Percentiles rank a stretch among this genome's conserved stretches.
Evolutionary conservation across 163 green algal species (phyloP).

Genomic region (Prototheca wickerhamii): DNA sequence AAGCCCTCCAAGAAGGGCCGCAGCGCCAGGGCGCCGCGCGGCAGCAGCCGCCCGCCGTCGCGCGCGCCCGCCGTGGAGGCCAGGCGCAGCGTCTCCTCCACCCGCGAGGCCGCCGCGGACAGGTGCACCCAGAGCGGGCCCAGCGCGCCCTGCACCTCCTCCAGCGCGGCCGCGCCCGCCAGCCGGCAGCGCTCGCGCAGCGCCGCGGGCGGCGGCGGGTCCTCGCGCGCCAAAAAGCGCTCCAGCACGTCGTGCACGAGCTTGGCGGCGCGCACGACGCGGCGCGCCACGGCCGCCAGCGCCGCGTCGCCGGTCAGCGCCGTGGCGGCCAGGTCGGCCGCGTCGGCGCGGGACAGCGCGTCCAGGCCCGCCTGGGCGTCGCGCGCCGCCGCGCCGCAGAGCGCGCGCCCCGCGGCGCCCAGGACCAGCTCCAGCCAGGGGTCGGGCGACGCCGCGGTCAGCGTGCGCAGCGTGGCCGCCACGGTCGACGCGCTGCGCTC

Average conservation of each 20-base stretch:
- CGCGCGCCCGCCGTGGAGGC: constrained; percentile 3
- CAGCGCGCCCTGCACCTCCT: neutral
- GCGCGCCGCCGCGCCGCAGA: constrained; percentile 1
- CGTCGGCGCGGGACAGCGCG: constrained; percentile 7
- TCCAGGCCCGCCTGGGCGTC: constrained; percentile 1
- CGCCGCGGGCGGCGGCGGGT: neutral
- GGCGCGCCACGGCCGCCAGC: neutral
- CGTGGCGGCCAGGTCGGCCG: constrained; percentile 1
- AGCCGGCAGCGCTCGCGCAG: neutral
- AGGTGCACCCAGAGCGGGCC: constrained; percentile 10
- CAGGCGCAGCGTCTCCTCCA: constrained; percentile 13
- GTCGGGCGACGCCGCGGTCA: neutral
- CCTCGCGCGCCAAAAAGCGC: neutral
- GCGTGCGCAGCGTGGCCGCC: neutral
- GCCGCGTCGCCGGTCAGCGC: neutral
- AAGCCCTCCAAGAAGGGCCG: constrained; percentile 87
- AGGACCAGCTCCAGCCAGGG: neutral
- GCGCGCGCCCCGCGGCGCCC: constrained; percentile 1
- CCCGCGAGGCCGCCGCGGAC: neutral
- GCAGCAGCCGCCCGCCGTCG: constrained; percentile 42
- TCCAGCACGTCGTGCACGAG: neutral
- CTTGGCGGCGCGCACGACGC: neutral
- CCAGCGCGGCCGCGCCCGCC: neutral
- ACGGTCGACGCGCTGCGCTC: neutral
- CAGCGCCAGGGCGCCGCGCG: constrained; percentile 64